These are phyloP conservation scores for Kalmusia sp. DNA, from an alignment of 2,329 filamentous ascomycete species.

Conservation along the genomic window DNA sequence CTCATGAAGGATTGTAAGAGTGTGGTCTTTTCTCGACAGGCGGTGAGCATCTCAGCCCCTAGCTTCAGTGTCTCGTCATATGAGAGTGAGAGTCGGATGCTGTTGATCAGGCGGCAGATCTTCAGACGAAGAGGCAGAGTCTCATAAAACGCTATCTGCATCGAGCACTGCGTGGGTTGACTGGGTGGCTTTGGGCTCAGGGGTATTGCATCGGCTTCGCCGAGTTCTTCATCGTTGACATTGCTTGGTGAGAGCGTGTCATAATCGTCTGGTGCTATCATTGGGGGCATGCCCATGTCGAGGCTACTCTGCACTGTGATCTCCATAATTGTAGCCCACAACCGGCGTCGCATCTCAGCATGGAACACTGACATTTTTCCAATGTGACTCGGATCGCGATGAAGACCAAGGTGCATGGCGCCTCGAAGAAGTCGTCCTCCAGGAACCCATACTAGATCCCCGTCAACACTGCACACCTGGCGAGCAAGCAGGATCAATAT, in stretches of 20 bases:
- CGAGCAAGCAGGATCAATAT: slow-evolving; percentile 48
- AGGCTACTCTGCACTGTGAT: slow-evolving; percentile 47
- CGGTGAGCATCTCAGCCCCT: slow-evolving; percentile 30
- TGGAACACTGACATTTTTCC: slow-evolving; percentile 43
- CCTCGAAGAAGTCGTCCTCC: slow-evolving; percentile 47
- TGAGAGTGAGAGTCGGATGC: slow-evolving; percentile 33
- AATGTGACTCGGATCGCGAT: slow-evolving; percentile 48
- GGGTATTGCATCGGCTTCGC: slow-evolving; percentile 31
- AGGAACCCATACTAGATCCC: slow-evolving; percentile 47
- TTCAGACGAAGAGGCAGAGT: slow-evolving; percentile 46
- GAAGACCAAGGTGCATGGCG: slow-evolving; percentile 51
- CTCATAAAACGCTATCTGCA: slow-evolving; percentile 43
- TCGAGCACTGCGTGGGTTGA: slow-evolving; percentile 45
- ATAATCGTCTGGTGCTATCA: slow-evolving; percentile 46
- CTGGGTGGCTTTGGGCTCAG: slow-evolving; percentile 26
- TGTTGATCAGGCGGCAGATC: slow-evolving; percentile 43
- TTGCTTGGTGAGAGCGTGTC: slow-evolving; percentile 48
- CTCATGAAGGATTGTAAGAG: slow-evolving; percentile 24
- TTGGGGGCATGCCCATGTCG: slow-evolving; percentile 45
- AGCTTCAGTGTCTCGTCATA: slow-evolving; percentile 40
- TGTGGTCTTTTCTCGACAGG: slow-evolving; percentile 25
- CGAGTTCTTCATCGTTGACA: slow-evolving; percentile 50
- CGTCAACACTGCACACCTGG: slow-evolving; percentile 43
- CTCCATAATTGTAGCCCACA: slow-evolving; percentile 44
- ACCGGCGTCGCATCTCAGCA: slow-evolving; percentile 46